Evolutionary conservation across 345 rosid species (phyloP), one percentile per base, ranked within the genome.

Genomic region (Ceriops decandra): DNA sequence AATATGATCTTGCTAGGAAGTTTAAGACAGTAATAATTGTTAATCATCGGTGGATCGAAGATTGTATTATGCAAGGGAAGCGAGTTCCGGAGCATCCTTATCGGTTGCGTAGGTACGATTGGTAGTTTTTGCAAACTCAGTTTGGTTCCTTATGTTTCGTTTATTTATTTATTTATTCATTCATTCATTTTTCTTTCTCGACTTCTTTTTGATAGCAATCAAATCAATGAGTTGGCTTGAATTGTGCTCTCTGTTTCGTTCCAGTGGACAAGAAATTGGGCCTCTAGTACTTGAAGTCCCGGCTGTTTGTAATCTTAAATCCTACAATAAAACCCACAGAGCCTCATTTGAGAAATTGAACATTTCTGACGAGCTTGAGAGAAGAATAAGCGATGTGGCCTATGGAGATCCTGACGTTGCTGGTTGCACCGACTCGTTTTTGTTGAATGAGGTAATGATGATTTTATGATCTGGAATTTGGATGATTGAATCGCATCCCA

Each of bases 11-110:
- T 47, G 92, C 96, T 1, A 85, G 73, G 73, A 85, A 84, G 75
- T 90, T 91, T 0, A 59, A 60, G 62, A 82, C 86, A 0, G 62
- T 58, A 22, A 68, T 42, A 42, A 42, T 88, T 2, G 93, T 95
- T 0, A 91, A 91, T 69, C 98, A 95, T 77, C 82, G 76, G 36
- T 95, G 99, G 99, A 70, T 95, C 0, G 93, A 90, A 79, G 92
- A 90, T 64, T 95, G 98, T 35, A 28, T 87, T 51, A 87, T 74
- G 82, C 72, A 83, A 81, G 83, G 87, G 46, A 80, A 73, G 64
- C 87, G 85, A 72, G 82, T 91, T 35, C 78, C 88, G 0, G 97
- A 90, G 76, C 65, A 60, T 19, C 88, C 93, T 35, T 91, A 90
- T 67, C 77, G 52, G 72, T 63, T 76, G 71, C 79, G 82, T 73